Evolutionary conservation across 345 rosid genomes (phyloP).

Genomic region (Microcos paniculata): DNA sequence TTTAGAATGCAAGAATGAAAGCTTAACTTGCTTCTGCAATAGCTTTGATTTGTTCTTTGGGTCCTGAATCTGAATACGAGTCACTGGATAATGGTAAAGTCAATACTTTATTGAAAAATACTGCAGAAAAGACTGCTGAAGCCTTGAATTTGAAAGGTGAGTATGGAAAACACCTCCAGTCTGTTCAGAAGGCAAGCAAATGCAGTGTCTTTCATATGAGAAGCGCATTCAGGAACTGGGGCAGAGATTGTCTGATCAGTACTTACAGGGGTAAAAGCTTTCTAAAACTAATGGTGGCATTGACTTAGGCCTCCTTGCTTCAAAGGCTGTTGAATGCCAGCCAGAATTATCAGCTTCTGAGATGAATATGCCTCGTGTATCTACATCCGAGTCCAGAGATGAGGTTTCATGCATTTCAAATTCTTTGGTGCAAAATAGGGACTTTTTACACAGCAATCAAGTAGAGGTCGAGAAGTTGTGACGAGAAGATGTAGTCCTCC

Average conservation of each 20-base stretch:
- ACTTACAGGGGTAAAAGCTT: conserved; percentile 59
- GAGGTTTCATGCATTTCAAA: conserved; percentile 89
- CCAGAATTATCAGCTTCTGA: conserved; percentile 41
- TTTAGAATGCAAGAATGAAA: conserved; percentile 93
- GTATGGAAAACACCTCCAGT: conserved; percentile 65
- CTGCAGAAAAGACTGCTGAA: conserved; percentile 73
- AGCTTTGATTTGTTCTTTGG: conserved; percentile 67
- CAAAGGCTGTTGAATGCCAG: conserved; percentile 42
- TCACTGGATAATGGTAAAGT: conserved; percentile 60
- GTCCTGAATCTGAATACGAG: conserved; percentile 67
- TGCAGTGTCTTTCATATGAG: conserved; percentile 79
- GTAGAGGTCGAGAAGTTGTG: conserved; percentile 86
- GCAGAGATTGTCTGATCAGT: conserved; percentile 74
- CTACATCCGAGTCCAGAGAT: conserved; percentile 84
- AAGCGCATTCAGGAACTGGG: conserved; percentile 93
- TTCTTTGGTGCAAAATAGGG: conserved; percentile 50
- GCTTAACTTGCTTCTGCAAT: conserved; percentile 97
- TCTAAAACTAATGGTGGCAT: conserved; percentile 44
- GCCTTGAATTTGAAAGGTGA: conserved; percentile 88
- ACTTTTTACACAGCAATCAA: conserved; percentile 54
- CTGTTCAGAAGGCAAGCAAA: conserved; percentile 71
- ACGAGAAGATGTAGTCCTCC: conserved; percentile 95
- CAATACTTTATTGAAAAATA: conserved; percentile 60
- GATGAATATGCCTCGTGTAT: conserved; percentile 42
- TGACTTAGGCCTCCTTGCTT: conserved; percentile 36